A percentile compares a stretch with the other conserved stretches of the same genome.
Conservation (phyloP, 2,329 filamentous ascomycete species). For the Trichophyton simii region DNA sequence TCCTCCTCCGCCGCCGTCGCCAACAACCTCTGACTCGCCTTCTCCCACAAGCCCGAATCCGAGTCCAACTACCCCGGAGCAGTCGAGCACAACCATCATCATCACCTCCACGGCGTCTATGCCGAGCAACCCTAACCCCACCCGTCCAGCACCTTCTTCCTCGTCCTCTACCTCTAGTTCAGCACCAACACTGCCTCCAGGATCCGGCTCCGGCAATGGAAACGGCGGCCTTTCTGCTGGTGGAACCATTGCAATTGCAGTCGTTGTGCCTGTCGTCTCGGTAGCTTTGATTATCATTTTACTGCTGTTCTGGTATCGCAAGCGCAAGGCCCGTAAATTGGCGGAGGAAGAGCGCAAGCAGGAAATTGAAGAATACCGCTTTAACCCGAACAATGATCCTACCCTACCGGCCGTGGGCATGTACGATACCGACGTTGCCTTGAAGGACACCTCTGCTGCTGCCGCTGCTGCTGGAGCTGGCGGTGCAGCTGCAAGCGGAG, state of each 20-base stretch:
- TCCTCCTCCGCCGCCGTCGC: conserved; percentile 6
- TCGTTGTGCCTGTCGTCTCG: conserved; percentile 82
- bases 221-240: conserved; percentile 32
- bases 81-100: conserved; percentile 15
- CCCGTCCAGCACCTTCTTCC: conserved; percentile 10
- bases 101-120: conserved; percentile 16
- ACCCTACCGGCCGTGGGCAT: conserved; percentile 52
- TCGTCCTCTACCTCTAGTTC: conserved; percentile 17
- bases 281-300: conserved; percentile 68
- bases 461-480: conserved; percentile 38
- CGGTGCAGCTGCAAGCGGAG: conserved; percentile 45
- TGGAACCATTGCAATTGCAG: conserved; percentile 77
- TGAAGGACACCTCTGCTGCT: conserved; percentile 26
- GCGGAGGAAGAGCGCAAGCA: conserved; percentile 82
- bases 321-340: conserved; percentile 70
- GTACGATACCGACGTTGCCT: conserved; percentile 22
- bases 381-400: conserved; percentile 94
- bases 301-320: conserved; percentile 75
- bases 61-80: background rate
- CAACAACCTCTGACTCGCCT: conserved; percentile 5
- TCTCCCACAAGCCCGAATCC: conserved; percentile 2
- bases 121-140: background rate
- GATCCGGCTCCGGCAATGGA: conserved; percentile 17
- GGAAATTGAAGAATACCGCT: conserved; percentile 93
- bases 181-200: conserved; percentile 17